Base-by-base conservation (phyloP, 768 basidiomycete species). In the Tulasnella sp. region DNA sequence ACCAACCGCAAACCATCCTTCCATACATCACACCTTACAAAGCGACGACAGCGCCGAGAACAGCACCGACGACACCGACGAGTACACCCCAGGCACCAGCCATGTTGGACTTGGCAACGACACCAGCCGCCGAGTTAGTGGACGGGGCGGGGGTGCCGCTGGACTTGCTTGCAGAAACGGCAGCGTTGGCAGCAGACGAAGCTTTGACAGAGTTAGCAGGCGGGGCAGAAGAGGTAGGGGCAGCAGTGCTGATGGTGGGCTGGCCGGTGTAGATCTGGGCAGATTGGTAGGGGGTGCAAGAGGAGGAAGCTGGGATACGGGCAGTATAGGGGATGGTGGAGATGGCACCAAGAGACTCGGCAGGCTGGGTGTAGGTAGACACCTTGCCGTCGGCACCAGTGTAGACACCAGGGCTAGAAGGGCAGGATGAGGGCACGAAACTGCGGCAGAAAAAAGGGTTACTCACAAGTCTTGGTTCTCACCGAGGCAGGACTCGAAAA, bases 261-360 rank as follows among this genome's bases (percentile, higher is more conserved):
- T 8, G 6, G 19, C 35, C 61, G 43, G 43, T 49, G 58, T 54
- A 65, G 21, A 66, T 46, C 6, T 60, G 57, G 23, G 62, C 39
- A 14, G 65, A 66, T 2, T 32, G 19, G 57, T 56, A 66, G 12
- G 64, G 57, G 6, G 56, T 50, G 65, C 68, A 69, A 15, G 40
- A 21, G 15, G 67, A 67, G 2, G 65, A 60, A 3, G 66, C 54
- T 6, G 68, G 68, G 19, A 64, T 64, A 23, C 23, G 41, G 21
- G 46, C 35, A 3, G 34, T 36, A 64, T 67, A 68, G 4, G 67
- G 66, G 45, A 68, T 63, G 23, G 62, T 61, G 29, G 51, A 54
- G 41, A 51, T 60, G 23, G 57, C 43, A 2, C 63, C 52, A 29
- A 66, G 61, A 15, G 61, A 62, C 36, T 59, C 57, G 4, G 63